phyloP scores from a whole-genome alignment of 179 eudicot species.

The Silene coronaria region DNA sequence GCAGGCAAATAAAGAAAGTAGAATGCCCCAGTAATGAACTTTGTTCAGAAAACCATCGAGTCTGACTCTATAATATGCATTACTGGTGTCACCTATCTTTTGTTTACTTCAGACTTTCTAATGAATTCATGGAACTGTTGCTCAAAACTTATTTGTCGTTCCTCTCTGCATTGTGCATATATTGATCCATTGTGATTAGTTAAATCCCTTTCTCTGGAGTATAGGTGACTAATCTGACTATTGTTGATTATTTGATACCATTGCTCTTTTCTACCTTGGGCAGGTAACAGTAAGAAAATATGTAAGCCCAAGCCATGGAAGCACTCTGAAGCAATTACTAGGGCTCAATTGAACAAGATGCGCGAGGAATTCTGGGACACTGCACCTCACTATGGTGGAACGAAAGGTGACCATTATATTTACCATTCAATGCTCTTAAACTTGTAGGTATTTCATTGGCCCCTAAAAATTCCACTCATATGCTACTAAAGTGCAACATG shows the following conservation, averaged over 20 bases:
- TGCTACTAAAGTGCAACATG: background rate
- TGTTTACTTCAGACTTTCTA: background rate
- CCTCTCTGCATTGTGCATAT: background rate
- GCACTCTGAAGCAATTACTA: constrained; percentile 66
- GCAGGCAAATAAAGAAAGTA: no score
- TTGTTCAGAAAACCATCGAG: background rate
- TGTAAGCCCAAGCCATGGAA: constrained; percentile 86
- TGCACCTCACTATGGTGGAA: constrained; percentile 93
- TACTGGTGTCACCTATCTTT: background rate
- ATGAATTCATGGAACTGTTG: background rate
- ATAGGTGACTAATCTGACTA: background rate
- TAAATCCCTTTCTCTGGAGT: background rate
- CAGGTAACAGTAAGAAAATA: constrained; percentile 50
- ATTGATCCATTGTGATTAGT: background rate
- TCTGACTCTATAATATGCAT: background rate
- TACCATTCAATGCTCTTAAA: background rate
- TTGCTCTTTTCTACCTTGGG: background rate
- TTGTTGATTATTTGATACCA: constrained; percentile 6
- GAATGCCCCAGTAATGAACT: no score
- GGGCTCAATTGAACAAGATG: constrained; percentile 58
- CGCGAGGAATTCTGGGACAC: constrained; percentile 98
- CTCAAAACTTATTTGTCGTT: background rate
- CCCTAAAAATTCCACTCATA: background rate
- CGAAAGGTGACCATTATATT: constrained; percentile 45
- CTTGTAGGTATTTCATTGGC: background rate